Percentiles rank a stretch among this genome's conserved stretches.
These are phyloP conservation scores for Coniochaeta sp. DNA, from an alignment of 2,329 filamentous ascomycete genomes.

Conservation along the genomic window DNA sequence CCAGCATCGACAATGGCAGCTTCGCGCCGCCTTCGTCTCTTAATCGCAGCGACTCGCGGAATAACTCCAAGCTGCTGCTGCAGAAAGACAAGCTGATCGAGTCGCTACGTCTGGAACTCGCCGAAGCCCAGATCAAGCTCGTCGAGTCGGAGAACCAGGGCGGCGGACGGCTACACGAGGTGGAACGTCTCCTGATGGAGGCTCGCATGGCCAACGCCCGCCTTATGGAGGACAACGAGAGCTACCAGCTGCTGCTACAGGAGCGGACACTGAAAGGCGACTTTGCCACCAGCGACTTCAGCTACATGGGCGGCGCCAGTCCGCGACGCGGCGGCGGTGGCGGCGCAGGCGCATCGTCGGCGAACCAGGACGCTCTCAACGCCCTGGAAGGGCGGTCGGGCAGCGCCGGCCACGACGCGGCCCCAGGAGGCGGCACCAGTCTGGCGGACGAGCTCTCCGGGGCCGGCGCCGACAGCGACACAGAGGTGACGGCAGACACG, in stretches of 20 bases:
- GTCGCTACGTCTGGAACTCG: slow-evolving; percentile 81
- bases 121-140: slow-evolving; percentile 91
- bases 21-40: slow-evolving; percentile 83
- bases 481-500: slow-evolving; percentile 34
- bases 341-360: slow-evolving; percentile 16
- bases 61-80: slow-evolving; percentile 80
- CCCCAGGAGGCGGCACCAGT: slow-evolving; percentile 34
- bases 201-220: slow-evolving; percentile 92
- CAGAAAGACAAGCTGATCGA: slow-evolving; percentile 98
- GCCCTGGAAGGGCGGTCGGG: slow-evolving; percentile 50
- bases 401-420: not conserved
- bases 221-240: slow-evolving; percentile 97
- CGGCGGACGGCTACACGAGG: slow-evolving; percentile 76
- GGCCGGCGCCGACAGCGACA: slow-evolving; percentile 22
- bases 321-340: not conserved
- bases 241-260: slow-evolving; percentile 88
- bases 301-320: slow-evolving; percentile 50
- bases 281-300: slow-evolving; percentile 75
- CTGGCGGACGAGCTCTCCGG: slow-evolving; percentile 86
- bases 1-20: slow-evolving; percentile 64
- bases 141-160: slow-evolving; percentile 91
- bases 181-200: slow-evolving; percentile 87
- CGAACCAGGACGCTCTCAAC: slow-evolving; percentile 57
- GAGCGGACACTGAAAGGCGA: slow-evolving; percentile 95
- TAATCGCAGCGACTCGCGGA: slow-evolving; percentile 80